Evolutionary conservation across 331 rosid genomes (phyloP).

Genomic region (Malus hybrid): DNA sequence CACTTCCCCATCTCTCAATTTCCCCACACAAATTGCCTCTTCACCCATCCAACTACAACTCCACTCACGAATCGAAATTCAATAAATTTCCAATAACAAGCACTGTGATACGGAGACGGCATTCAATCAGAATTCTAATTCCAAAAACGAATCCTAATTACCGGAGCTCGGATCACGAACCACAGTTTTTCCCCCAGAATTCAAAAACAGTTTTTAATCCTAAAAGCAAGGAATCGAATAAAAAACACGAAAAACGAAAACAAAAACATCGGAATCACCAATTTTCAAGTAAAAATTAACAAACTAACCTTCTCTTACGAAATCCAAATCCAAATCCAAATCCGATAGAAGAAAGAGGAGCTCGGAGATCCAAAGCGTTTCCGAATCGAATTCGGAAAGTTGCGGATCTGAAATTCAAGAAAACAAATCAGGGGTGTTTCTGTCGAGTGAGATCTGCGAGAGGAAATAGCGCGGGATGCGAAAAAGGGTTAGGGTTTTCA

Average conservation of each 20-base stretch:
- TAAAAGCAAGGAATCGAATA: neutral
- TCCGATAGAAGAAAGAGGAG: neutral
- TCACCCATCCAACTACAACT: slow-evolving; percentile 58
- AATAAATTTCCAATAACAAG: slow-evolving; percentile 12
- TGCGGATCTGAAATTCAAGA: slow-evolving; percentile 43
- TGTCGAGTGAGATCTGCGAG: neutral
- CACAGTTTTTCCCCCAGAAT: neutral
- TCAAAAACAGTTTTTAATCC: neutral
- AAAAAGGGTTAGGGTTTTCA: neutral
- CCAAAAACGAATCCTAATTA: neutral
- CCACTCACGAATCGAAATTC: slow-evolving; percentile 17
- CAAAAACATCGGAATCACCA: neutral
- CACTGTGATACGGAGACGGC: slow-evolving; percentile 33
- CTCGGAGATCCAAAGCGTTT: neutral
- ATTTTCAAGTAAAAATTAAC: too few relatives aligned
- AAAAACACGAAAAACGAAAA: neutral
- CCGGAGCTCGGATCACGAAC: neutral
- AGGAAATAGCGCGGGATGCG: neutral
- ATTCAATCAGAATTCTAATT: slow-evolving; percentile 30
- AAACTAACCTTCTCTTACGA: neutral
- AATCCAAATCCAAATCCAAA: neutral
- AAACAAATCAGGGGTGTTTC: neutral
- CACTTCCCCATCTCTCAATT: slow-evolving; percentile 29
- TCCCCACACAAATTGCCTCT: slow-evolving; percentile 40
- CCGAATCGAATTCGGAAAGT: slow-evolving; percentile 8